Conservation (phyloP, 176 grass and related monocot species). For the Bolboschoenus planiculmis region DNA sequence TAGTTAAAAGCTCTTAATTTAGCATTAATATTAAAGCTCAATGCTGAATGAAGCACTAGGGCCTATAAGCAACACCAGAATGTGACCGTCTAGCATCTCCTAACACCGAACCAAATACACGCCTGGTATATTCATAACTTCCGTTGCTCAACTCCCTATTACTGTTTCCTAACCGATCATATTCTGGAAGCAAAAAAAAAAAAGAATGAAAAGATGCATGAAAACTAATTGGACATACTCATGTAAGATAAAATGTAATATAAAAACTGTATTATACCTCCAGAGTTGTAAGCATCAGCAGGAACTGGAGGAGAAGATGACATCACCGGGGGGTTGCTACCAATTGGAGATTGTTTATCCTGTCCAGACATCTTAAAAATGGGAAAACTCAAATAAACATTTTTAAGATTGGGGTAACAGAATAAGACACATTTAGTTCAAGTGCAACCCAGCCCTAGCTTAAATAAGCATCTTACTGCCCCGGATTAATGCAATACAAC, state of each 20-base stretch:
- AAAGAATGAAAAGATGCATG: slow-evolving; percentile 19
- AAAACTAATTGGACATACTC: slow-evolving; percentile 12
- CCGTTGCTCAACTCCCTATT: slow-evolving; percentile 43
- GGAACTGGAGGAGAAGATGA: slow-evolving; percentile 35
- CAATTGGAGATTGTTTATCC: slow-evolving; percentile 59
- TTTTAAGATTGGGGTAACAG: not conserved
- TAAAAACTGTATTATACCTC: slow-evolving; percentile 30
- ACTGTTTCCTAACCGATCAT: slow-evolving; percentile 38
- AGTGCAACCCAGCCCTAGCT: not conserved
- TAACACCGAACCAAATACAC: slow-evolving; percentile 62
- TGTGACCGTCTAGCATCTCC: slow-evolving; percentile 43
- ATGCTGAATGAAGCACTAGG: not conserved
- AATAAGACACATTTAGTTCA: not conserved
- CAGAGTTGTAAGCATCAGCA: slow-evolving; percentile 30
- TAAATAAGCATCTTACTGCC: not conserved
- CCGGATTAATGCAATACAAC: not conserved
- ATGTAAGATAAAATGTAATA: not conserved
- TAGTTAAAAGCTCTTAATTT: not conserved
- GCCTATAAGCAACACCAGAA: not conserved
- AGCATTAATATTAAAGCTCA: not conserved
- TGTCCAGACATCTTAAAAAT: slow-evolving; percentile 84
- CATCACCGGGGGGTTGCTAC: slow-evolving; percentile 34
- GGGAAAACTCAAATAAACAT: slow-evolving; percentile 16
- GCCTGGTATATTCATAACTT: slow-evolving; percentile 71
- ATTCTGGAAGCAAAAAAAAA: slow-evolving; percentile 36